These are phyloP conservation scores for Moesziomyces antarcticus DNA, from an alignment of 1,284 basidiomycete genomes.

Conservation along the genomic window DNA sequence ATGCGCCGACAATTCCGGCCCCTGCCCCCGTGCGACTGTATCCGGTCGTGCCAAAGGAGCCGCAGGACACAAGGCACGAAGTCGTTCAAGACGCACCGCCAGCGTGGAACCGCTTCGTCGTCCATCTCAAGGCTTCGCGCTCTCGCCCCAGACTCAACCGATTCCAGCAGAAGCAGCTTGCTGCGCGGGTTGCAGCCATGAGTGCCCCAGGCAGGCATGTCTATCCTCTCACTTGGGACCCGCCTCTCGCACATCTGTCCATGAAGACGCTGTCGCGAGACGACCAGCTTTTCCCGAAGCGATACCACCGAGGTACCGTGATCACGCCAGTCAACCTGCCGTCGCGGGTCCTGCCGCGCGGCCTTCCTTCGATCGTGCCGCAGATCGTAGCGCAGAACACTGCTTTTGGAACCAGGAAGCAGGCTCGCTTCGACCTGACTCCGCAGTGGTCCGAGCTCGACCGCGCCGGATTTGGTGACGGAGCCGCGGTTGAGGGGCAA, in stretches of 20 bases:
- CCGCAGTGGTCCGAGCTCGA: conserved; percentile 32
- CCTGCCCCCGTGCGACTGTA: conserved; percentile 21
- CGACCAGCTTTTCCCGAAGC: conserved; percentile 60
- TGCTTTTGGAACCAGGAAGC: conserved; percentile 22
- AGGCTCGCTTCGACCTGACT: conserved; percentile 49
- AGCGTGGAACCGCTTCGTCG: conserved; percentile 56
- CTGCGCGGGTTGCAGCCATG: conserved; percentile 35
- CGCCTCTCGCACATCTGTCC: conserved; percentile 47
- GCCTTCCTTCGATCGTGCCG: conserved; percentile 26
- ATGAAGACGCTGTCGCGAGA: conserved; percentile 56
- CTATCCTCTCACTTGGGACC: conserved; percentile 58
- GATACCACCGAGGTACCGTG: conserved; percentile 52
- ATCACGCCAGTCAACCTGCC: conserved; percentile 55
- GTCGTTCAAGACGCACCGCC: conserved; percentile 48
- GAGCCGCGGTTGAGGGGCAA: conserved; percentile 2
- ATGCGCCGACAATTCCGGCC: conserved; percentile 7
- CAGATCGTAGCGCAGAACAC: conserved; percentile 5
- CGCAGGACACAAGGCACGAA: conserved; percentile 43
- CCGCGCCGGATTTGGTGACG: conserved; percentile 5
- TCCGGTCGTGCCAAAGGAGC: conserved; percentile 38
- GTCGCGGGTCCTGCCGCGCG: conserved; percentile 30
- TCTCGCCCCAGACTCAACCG: conserved; percentile 32
- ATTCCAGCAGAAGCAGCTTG: conserved; percentile 41
- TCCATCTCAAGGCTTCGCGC: conserved; percentile 33
- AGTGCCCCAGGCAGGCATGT: conserved; percentile 35